Conservation (phyloP, 2,329 filamentous ascomycete genomes). For the Colletotrichum neosansevieriae region DNA sequence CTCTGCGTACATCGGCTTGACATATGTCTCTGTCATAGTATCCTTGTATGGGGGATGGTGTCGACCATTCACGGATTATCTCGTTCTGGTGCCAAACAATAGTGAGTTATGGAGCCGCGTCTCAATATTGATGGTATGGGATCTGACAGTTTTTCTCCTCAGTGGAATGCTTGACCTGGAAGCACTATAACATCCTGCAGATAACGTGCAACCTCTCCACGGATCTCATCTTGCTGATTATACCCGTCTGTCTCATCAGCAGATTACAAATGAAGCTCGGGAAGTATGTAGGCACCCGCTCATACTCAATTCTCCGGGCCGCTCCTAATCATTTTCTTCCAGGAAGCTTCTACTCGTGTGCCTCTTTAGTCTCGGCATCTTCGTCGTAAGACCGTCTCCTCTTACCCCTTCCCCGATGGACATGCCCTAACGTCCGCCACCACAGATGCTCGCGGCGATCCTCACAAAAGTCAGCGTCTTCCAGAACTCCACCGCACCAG, state of each 20-base stretch:
- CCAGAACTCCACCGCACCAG: slow-evolving; percentile 4
- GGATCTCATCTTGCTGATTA: slow-evolving; percentile 26
- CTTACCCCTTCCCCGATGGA: not conserved
- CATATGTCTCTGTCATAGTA: slow-evolving; percentile 32
- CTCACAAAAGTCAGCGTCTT: slow-evolving; percentile 31
- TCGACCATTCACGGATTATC: slow-evolving; percentile 33
- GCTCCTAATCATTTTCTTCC: not conserved
- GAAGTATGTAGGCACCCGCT: not conserved
- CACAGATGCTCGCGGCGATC: slow-evolving; percentile 31
- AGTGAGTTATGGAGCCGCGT: not conserved
- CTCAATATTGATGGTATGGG: no score
- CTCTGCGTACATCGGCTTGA: slow-evolving; percentile 10
- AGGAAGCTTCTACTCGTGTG: slow-evolving; percentile 34
- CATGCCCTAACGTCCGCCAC: no score
- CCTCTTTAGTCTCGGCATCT: slow-evolving; percentile 33
- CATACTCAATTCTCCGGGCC: no score
- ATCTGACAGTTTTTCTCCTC: not conserved
- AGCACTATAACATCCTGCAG: slow-evolving; percentile 33
- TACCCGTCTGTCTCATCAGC: slow-evolving; percentile 30
- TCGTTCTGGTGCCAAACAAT: slow-evolving; percentile 22
- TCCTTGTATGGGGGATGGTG: slow-evolving; percentile 37
- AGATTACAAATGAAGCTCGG: slow-evolving; percentile 27
- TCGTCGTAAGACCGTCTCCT: not conserved
- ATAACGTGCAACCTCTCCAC: slow-evolving; percentile 37
- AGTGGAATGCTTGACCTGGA: slow-evolving; percentile 37